These are phyloP conservation scores for Conticribra weissflogii DNA, from an alignment of 108 stramenopile genomes.

Conservation along the genomic window DNA sequence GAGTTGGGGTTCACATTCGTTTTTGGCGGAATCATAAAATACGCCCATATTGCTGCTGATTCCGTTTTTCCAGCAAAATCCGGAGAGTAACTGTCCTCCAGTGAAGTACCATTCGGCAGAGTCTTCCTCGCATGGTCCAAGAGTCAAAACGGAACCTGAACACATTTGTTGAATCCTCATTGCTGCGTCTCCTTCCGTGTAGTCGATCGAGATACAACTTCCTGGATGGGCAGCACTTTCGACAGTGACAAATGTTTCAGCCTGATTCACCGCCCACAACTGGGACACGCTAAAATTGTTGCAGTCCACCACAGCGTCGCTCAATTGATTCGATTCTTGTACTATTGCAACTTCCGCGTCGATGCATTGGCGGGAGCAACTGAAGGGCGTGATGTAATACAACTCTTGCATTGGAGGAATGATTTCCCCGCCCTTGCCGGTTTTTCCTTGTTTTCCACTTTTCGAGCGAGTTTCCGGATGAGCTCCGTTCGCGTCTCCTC, in stretches of 20 bases:
- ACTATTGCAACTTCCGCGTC: neutral
- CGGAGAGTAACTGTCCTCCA: constrained; percentile 1
- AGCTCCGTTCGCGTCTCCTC: no score
- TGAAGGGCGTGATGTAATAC: constrained; percentile 1
- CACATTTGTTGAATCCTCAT: neutral
- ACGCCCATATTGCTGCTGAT: neutral
- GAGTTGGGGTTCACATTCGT: neutral
- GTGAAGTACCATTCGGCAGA: neutral
- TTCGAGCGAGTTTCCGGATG: no score
- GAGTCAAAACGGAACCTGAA: neutral
- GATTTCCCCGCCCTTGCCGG: neutral
- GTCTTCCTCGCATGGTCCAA: neutral
- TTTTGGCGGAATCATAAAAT: neutral
- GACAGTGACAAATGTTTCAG: neutral
- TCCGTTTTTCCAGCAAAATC: neutral
- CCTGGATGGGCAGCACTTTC: neutral
- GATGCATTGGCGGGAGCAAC: neutral
- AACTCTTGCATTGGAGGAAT: neutral
- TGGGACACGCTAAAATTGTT: neutral
- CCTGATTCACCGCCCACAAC: neutral
- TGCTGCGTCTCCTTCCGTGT: neutral
- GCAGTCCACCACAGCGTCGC: neutral
- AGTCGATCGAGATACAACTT: neutral
- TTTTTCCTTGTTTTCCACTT: neutral
- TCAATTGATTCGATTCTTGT: neutral